These are phyloP conservation scores for Pontederia paniculata DNA, from an alignment of 176 grass and related monocot species.

Conservation along the genomic window DNA sequence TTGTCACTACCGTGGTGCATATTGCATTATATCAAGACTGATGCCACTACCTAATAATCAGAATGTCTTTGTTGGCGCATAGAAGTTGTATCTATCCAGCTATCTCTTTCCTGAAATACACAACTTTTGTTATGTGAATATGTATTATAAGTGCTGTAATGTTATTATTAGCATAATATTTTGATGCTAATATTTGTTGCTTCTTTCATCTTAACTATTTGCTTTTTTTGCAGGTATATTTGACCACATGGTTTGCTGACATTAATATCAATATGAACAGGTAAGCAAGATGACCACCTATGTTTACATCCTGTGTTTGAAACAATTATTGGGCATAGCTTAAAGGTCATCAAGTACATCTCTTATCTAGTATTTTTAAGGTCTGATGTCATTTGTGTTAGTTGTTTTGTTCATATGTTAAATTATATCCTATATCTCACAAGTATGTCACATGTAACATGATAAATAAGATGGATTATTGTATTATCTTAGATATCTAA, in stretches of 20 bases:
- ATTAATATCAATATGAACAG: constrained; percentile 39
- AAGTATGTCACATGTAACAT: too few relatives aligned
- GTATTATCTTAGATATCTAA: too few relatives aligned
- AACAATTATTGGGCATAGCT: neutral
- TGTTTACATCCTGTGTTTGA: neutral
- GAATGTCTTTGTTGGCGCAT: too few relatives aligned
- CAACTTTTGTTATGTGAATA: neutral
- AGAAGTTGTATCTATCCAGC: too few relatives aligned
- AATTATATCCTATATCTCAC: too few relatives aligned
- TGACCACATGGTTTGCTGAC: constrained; percentile 47
- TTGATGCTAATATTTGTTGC: neutral
- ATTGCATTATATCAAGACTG: too few relatives aligned
- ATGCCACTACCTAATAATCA: too few relatives aligned
- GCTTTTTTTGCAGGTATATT: constrained; percentile 34
- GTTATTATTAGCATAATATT: neutral
- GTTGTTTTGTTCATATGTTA: too few relatives aligned
- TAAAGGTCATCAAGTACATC: neutral
- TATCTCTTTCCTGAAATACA: too few relatives aligned
- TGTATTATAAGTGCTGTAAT: neutral
- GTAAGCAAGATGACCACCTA: constrained; percentile 21
- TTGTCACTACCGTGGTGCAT: too few relatives aligned
- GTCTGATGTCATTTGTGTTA: too few relatives aligned
- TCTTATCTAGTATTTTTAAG: neutral
- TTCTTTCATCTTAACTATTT: constrained; percentile 14
- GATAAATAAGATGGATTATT: too few relatives aligned